Evolutionary conservation across 768 basidiomycete genomes (phyloP).

Genomic region (Mycena venus): DNA sequence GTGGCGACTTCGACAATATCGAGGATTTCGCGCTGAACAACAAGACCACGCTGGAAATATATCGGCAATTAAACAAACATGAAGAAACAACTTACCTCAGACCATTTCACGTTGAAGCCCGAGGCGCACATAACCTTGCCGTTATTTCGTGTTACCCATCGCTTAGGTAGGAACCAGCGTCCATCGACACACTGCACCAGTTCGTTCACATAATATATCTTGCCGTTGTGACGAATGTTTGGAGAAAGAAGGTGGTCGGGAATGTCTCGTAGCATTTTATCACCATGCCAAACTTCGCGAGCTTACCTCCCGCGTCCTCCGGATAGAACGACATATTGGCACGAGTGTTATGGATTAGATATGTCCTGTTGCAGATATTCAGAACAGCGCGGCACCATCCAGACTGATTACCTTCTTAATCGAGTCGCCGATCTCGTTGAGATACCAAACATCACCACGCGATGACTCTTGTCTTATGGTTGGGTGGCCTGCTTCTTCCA

Average conservation of each 20-base stretch:
- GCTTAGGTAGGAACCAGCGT: conserved; percentile 28
- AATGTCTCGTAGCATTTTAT: conserved; percentile 46
- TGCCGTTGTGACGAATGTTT: conserved; percentile 30
- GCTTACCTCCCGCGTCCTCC: conserved; percentile 36
- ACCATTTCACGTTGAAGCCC: background rate
- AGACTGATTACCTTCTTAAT: background rate
- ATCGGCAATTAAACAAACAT: too few relatives aligned
- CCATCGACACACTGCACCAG: conserved; percentile 27
- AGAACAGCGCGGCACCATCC: too few relatives aligned
- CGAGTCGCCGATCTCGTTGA: too few relatives aligned
- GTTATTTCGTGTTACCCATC: background rate
- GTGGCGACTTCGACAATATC: background rate
- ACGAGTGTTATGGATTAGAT: conserved; percentile 17
- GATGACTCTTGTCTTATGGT: too few relatives aligned
- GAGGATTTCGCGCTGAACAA: background rate
- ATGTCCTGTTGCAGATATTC: background rate
- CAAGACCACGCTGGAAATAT: background rate
- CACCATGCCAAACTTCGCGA: conserved; percentile 43
- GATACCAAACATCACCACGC: too few relatives aligned
- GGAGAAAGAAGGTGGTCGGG: conserved; percentile 42
- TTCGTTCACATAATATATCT: conserved; percentile 45
- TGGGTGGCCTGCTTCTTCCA: too few relatives aligned
- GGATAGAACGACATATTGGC: conserved; percentile 33
- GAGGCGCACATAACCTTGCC: background rate
- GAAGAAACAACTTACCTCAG: background rate